These are phyloP conservation scores for Cytospora piceicola DNA, from an alignment of 2,329 filamentous ascomycete species.

Conservation along the genomic window DNA sequence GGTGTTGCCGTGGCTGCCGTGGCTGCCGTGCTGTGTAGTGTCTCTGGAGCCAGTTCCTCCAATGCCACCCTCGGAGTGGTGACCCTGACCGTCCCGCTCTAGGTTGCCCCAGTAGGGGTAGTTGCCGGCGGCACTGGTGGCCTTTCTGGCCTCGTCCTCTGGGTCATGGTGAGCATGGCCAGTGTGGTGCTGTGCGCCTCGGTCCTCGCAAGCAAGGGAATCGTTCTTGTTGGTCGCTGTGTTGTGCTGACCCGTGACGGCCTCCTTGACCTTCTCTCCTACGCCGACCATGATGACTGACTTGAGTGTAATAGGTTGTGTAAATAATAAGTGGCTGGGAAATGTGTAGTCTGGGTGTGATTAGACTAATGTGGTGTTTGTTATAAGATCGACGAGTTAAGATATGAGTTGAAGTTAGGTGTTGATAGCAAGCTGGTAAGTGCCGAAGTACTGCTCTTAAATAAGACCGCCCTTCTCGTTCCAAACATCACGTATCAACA, in stretches of 20 bases:
- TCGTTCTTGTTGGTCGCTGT: slow-evolving; percentile 3
- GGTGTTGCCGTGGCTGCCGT: not conserved
- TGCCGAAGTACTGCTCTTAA: slow-evolving; percentile 1
- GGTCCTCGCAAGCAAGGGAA: slow-evolving; percentile 10
- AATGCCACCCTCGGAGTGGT: not conserved
- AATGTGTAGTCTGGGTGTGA: not conserved
- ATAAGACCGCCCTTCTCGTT: not conserved
- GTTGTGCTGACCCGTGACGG: slow-evolving; percentile 14
- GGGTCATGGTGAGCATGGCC: slow-evolving; percentile 18
- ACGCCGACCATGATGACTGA: slow-evolving; percentile 19
- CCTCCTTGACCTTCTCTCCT: slow-evolving; percentile 28
- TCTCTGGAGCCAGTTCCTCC: not conserved
- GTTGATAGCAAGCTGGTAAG: not conserved
- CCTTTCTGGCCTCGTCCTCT: slow-evolving; percentile 22
- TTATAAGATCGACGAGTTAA: not conserved
- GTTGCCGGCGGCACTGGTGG: slow-evolving; percentile 28
- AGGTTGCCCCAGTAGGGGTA: slow-evolving; percentile 29
- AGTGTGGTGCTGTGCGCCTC: slow-evolving; percentile 17
- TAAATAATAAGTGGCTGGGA: not conserved
- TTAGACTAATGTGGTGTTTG: not conserved
- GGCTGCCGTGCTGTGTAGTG: not conserved
- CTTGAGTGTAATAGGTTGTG: not conserved
- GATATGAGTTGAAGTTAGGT: not conserved
- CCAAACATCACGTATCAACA: not conserved
- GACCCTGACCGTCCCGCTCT: slow-evolving; percentile 5